These are phyloP conservation scores for Ophiostoma quercus DNA, from an alignment of 2,329 filamentous ascomycete species.

Conservation along the genomic window DNA sequence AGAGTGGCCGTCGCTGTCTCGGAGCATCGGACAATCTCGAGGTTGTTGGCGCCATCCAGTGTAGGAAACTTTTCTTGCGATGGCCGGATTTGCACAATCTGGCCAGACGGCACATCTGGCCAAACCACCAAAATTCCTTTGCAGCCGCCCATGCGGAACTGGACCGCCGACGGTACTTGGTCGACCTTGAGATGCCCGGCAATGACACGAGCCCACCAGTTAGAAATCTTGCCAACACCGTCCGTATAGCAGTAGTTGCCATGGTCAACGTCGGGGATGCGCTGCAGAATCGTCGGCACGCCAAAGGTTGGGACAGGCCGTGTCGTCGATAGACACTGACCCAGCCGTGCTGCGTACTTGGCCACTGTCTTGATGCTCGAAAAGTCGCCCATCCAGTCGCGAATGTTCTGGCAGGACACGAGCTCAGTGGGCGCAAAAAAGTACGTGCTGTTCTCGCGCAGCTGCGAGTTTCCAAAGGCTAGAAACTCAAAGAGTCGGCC, in stretches of 20 bases:
- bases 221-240: conserved; percentile 88
- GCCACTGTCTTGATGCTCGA: conserved; percentile 75
- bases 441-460: conserved; percentile 85
- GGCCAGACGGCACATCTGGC: conserved; percentile 51
- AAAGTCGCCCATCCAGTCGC: conserved; percentile 82
- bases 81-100: conserved; percentile 69
- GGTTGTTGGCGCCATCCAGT: conserved; percentile 55
- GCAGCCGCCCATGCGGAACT: conserved; percentile 86
- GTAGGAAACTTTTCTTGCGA: conserved; percentile 80
- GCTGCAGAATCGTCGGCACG: conserved; percentile 50
- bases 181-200: conserved; percentile 62
- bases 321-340: conserved; percentile 95
- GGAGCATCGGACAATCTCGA: conserved; percentile 84
- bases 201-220: conserved; percentile 67
- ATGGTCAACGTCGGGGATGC: conserved; percentile 64
- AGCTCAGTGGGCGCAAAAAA: conserved; percentile 74
- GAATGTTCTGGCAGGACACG: conserved; percentile 68
- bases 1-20: conserved; percentile 70
- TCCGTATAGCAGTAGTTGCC: conserved; percentile 71
- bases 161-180: conserved; percentile 71
- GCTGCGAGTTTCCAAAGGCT: conserved; percentile 91
- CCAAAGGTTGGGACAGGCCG: conserved; percentile 62
- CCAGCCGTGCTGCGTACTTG: conserved; percentile 81
- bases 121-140: conserved; percentile 83
- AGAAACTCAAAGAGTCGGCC: conserved; percentile 81